Conservation (phyloP, 1,139 yeast species). For the Geotrichum phurueaensis region DNA sequence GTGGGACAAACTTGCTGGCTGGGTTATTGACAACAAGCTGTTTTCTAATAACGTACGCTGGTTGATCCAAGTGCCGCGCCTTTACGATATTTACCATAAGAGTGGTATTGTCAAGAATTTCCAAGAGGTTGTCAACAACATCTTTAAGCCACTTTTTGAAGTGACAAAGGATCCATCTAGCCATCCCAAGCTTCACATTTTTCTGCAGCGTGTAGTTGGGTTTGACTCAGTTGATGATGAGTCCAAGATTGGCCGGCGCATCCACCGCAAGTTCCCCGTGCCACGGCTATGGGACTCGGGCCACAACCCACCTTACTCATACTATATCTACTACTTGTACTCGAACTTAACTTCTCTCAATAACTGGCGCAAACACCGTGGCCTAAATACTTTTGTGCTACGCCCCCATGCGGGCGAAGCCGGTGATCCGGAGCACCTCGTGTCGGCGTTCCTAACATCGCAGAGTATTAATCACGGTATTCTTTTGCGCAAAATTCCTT, state of each 20-base stretch:
- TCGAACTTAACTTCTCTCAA: conserved; percentile 83
- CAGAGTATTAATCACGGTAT: conserved; percentile 96
- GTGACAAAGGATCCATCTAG: conserved; percentile 76
- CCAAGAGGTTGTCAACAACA: conserved; percentile 68
- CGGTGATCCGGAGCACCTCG: conserved; percentile 96
- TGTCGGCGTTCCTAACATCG: conserved; percentile 80
- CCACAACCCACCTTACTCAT: conserved; percentile 94
- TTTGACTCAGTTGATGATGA: conserved; percentile 99
- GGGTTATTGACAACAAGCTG: conserved; percentile 91
- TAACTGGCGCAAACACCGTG: conserved; percentile 66
- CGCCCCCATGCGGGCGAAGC: conserved; percentile 99
- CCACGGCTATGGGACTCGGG: conserved; percentile 74
- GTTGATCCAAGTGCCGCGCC: conserved; percentile 91
- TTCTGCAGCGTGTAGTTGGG: conserved; percentile 90
- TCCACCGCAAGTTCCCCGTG: conserved; percentile 73
- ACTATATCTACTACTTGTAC: conserved; percentile 81
- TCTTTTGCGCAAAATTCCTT: conserved; percentile 83
- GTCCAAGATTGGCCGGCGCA: conserved; percentile 78
- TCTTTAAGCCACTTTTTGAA: conserved; percentile 85
- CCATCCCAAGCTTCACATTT: conserved; percentile 83
- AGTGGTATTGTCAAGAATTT: conserved; percentile 65
- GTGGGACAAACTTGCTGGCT: conserved; percentile 91
- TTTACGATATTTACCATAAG: conserved; percentile 82
- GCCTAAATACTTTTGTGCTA: conserved; percentile 80
- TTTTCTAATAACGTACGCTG: conserved; percentile 94